phyloP scores from a whole-genome alignment of 2,329 filamentous ascomycete species.

The Arthroderma sp. region DNA sequence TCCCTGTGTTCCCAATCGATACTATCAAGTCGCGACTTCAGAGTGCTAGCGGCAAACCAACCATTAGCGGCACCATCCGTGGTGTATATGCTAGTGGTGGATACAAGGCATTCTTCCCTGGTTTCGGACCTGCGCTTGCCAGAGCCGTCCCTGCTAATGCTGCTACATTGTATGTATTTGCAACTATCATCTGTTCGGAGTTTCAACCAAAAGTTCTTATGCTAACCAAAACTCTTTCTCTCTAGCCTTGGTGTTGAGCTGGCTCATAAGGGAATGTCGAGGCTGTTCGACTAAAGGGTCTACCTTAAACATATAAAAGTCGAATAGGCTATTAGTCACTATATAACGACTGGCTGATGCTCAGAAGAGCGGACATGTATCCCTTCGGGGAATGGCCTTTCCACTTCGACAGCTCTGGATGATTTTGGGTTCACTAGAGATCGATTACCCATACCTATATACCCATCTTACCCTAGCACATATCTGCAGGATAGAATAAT shows the following conservation, averaged over 20 bases:
- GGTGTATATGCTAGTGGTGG: conserved; percentile 76
- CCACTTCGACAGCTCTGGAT: too few relatives aligned
- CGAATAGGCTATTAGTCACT: too few relatives aligned
- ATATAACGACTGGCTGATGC: too few relatives aligned
- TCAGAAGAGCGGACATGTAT: too few relatives aligned
- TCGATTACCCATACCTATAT: too few relatives aligned
- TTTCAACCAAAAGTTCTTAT: not conserved
- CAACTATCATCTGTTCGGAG: not conserved
- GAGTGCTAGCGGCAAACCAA: conserved; percentile 74
- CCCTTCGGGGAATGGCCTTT: too few relatives aligned
- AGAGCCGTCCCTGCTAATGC: conserved; percentile 93
- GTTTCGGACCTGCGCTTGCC: conserved; percentile 81
- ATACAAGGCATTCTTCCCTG: conserved; percentile 88
- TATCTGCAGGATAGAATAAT: too few relatives aligned
- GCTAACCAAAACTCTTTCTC: not conserved
- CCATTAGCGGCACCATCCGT: conserved; percentile 63
- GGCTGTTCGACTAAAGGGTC: conserved; percentile 26
- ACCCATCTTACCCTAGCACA: too few relatives aligned
- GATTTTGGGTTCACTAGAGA: too few relatives aligned
- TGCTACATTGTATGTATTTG: conserved; percentile 57
- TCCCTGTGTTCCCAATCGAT: conserved; percentile 93
- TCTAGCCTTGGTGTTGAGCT: conserved; percentile 35
- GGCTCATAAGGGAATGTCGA: conserved; percentile 38
- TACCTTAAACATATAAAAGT: too few relatives aligned
- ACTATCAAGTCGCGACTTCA: conserved; percentile 92